These are phyloP conservation scores for Zygoascus sp. DNA, from an alignment of 1,139 yeast species.

Conservation along the genomic window DNA sequence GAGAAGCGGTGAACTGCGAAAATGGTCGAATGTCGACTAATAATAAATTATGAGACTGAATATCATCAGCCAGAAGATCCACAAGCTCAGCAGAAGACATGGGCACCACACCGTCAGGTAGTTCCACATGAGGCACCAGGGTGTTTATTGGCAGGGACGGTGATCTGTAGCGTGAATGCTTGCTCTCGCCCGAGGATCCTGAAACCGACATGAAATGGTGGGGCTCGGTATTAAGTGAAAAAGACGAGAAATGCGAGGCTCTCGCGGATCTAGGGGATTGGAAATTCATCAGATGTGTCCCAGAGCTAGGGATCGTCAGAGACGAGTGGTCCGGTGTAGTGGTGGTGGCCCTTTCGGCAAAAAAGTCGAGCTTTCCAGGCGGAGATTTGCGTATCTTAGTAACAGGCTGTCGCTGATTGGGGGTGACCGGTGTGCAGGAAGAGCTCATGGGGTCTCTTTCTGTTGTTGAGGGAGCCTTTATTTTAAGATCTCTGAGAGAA, in stretches of 20 bases:
- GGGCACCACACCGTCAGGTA: constrained; percentile 14
- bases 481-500: neutral
- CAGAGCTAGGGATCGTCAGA: neutral
- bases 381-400: neutral
- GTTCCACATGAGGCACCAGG: constrained; percentile 13
- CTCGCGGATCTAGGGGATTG: constrained; percentile 9
- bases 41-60: constrained; percentile 26
- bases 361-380: neutral
- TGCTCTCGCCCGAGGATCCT: neutral
- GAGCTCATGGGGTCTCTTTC: neutral
- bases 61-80: neutral
- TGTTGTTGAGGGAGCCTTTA: neutral
- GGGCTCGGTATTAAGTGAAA: constrained; percentile 2
- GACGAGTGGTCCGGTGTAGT: neutral
- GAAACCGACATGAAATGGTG: neutral
- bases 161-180: constrained; percentile 19
- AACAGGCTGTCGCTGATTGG: neutral
- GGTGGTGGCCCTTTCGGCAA: neutral
- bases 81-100: constrained; percentile 12
- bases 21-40: constrained; percentile 69
- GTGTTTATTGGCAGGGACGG: constrained; percentile 24
- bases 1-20: constrained; percentile 52
- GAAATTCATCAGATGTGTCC: neutral
- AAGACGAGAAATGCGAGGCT: neutral
- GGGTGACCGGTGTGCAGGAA: neutral